Conservation (phyloP, 2,329 filamentous ascomycete genomes). For the Fusarium marasasianum region DNA sequence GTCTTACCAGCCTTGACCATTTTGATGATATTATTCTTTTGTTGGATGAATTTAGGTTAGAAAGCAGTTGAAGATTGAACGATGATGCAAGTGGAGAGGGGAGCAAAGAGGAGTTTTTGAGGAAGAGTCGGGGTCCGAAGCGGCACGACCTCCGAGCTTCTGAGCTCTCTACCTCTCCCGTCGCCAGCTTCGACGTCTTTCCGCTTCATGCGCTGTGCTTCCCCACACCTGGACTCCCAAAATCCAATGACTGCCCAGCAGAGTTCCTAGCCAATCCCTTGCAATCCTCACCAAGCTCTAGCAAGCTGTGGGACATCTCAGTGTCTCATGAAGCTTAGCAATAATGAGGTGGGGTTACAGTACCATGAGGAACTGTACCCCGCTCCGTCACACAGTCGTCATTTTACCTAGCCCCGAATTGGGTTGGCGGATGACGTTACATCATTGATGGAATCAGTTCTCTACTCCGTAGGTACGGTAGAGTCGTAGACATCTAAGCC, state of each 20-base stretch:
- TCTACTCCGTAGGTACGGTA: too few relatives aligned
- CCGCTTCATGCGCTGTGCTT: not conserved
- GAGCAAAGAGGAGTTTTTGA: constrained; percentile 41
- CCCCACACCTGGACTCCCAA: not conserved
- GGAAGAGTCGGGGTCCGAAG: constrained; percentile 38
- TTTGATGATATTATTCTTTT: constrained; percentile 63
- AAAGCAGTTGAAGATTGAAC: constrained; percentile 32
- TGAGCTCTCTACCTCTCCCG: constrained; percentile 9
- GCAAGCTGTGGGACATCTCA: constrained; percentile 25
- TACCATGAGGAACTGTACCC: constrained; percentile 11
- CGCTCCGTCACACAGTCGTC: constrained; percentile 39
- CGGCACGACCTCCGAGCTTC: constrained; percentile 23
- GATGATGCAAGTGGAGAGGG: constrained; percentile 40
- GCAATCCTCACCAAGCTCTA: constrained; percentile 11
- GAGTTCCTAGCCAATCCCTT: constrained; percentile 25
- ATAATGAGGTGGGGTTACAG: constrained; percentile 30
- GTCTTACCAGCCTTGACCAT: constrained; percentile 97
- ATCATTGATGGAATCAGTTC: constrained; percentile 31
- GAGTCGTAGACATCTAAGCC: constrained; percentile 13
- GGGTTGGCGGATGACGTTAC: constrained; percentile 41
- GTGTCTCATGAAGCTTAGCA: constrained; percentile 15
- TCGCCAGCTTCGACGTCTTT: constrained; percentile 10
- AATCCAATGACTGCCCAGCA: not conserved
- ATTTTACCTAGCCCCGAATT: constrained; percentile 27
- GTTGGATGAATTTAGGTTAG: constrained; percentile 14